These are phyloP conservation scores for Colletotrichum filicis DNA, from an alignment of 2,329 filamentous ascomycete species.

Conservation along the genomic window DNA sequence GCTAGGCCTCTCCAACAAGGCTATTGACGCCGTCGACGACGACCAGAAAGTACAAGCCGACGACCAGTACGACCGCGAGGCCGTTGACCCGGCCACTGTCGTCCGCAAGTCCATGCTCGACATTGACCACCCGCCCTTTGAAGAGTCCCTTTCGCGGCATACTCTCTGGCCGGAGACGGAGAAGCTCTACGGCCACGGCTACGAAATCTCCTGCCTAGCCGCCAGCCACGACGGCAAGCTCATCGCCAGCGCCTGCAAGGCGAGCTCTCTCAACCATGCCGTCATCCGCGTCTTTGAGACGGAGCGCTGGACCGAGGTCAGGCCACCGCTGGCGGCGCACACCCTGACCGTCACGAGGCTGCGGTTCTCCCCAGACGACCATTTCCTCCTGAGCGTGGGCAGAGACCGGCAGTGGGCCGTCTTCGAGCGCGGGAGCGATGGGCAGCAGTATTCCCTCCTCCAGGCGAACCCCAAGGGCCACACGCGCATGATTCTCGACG, in stretches of 20 bases:
- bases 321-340: slow-evolving; percentile 85
- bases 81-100: slow-evolving; percentile 64
- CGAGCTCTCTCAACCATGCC: slow-evolving; percentile 92
- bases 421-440: slow-evolving; percentile 66
- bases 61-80: slow-evolving; percentile 62
- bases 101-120: slow-evolving; percentile 72
- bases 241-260: slow-evolving; percentile 92
- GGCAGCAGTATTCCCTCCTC: slow-evolving; percentile 64
- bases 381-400: slow-evolving; percentile 85
- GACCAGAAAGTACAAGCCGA: slow-evolving; percentile 56
- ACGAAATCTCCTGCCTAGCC: slow-evolving; percentile 92
- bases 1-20: slow-evolving; percentile 95
- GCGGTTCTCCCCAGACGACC: slow-evolving; percentile 81
- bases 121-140: slow-evolving; percentile 80
- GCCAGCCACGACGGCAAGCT: slow-evolving; percentile 78
- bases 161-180: slow-evolving; percentile 96
- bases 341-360: slow-evolving; percentile 86
- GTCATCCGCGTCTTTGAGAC: slow-evolving; percentile 94
- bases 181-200: slow-evolving; percentile 97
- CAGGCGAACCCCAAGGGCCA: slow-evolving; percentile 86
- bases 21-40: slow-evolving; percentile 71
- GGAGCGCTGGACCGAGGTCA: slow-evolving; percentile 85
- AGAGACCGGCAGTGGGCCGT: slow-evolving; percentile 92
- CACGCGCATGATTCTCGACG: slow-evolving; percentile 90
- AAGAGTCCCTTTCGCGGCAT: slow-evolving; percentile 89